Evolutionary conservation across 2,329 filamentous ascomycete species (phyloP).

Genomic region (Ceratocystis papillata): DNA sequence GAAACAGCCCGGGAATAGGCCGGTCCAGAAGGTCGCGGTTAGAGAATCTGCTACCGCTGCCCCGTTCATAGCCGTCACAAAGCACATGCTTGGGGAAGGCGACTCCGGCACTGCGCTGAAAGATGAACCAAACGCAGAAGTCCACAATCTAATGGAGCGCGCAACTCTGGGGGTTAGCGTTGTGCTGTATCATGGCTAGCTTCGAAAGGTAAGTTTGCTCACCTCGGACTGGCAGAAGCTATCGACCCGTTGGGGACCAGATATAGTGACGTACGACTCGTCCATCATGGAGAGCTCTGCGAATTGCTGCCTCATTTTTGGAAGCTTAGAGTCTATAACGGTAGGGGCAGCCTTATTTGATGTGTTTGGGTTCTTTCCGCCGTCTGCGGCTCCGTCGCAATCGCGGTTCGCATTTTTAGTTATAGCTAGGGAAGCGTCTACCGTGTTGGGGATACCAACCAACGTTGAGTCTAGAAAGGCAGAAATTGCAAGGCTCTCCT

Average conservation of each 20-base stretch:
- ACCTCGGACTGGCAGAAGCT: conserved; percentile 55
- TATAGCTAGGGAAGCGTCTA: not conserved
- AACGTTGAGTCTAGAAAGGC: conserved; percentile 25
- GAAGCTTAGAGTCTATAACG: not conserved
- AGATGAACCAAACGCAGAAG: conserved; percentile 67
- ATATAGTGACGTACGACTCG: conserved; percentile 45
- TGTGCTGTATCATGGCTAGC: conserved; percentile 13
- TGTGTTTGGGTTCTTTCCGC: not conserved
- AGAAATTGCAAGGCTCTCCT: conserved; percentile 23
- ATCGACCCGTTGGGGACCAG: conserved; percentile 33
- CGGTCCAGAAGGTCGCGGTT: conserved; percentile 48
- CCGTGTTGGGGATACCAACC: conserved; percentile 15
- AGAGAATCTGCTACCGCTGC: conserved; percentile 30
- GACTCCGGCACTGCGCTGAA: conserved; percentile 41
- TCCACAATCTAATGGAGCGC: conserved; percentile 52
- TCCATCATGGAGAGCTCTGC: conserved; percentile 31
- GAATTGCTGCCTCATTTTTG: not conserved
- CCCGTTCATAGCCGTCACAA: conserved; percentile 67
- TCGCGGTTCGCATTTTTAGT: not conserved
- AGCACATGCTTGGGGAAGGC: conserved; percentile 57
- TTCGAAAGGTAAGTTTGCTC: conserved; percentile 27
- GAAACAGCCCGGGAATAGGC: conserved; percentile 46
- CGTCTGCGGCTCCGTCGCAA: not conserved
- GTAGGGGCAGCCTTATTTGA: not conserved
- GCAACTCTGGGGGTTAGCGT: conserved; percentile 14